Conservation (phyloP, 139 green algal genomes). For the Chlorella sp. region DNA sequence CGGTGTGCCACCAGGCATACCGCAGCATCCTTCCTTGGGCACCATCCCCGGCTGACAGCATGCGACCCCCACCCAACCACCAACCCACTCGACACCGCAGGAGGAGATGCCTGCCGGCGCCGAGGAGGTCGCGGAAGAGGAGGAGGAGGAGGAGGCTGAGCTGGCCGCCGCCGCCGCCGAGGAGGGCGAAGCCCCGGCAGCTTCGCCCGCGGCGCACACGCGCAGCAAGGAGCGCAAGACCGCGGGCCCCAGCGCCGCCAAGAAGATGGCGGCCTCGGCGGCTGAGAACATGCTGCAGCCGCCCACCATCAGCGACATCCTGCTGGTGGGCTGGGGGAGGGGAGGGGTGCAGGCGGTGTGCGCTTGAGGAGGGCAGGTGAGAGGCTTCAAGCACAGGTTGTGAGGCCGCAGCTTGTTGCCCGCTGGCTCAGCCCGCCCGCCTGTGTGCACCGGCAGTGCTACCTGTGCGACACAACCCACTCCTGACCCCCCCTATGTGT, state of each 20-base stretch:
- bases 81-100: too few relatives aligned
- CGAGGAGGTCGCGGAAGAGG: background rate
- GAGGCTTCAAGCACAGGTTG: too few relatives aligned
- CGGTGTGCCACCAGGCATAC: too few relatives aligned
- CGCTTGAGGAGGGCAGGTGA: too few relatives aligned
- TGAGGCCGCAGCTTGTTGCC: too few relatives aligned
- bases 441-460: too few relatives aligned
- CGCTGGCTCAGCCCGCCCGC: too few relatives aligned
- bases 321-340: background rate
- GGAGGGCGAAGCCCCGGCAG: background rate
- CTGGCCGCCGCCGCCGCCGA: background rate
- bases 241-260: background rate
- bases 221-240: background rate
- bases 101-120: background rate
- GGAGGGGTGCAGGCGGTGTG: background rate
- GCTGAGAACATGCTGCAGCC: background rate
- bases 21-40: too few relatives aligned
- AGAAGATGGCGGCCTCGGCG: background rate
- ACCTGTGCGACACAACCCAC: too few relatives aligned
- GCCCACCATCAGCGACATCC: slow-evolving; percentile 31
- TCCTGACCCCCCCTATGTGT: too few relatives aligned
- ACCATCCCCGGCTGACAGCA: too few relatives aligned
- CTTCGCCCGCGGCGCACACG: background rate
- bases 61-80: too few relatives aligned
- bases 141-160: background rate